Evolutionary conservation across 768 basidiomycete species (phyloP), one percentile per base, ranked within the genome.

Genomic region (Rubroboletus satanas): DNA sequence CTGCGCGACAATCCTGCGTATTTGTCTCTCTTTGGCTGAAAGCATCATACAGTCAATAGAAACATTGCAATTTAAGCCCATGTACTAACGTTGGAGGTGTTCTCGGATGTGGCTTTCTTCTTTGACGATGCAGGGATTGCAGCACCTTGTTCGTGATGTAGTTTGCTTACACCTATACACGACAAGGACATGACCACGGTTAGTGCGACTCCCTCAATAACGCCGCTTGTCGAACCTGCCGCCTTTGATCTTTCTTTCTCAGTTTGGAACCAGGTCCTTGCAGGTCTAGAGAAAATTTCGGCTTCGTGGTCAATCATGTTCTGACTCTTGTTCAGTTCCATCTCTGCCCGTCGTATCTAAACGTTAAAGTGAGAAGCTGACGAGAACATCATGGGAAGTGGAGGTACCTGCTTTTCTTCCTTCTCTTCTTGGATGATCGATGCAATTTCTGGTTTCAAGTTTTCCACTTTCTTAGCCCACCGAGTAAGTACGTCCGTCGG

Each of bases 231-330:
- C 60, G 39, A 58, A 96, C 94, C 87, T 83, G 87, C 83, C 5
- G 93, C 80, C 56, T 81, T 83, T 58, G 78, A 72, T 74, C 90
- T 98, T 63, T 97, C 93, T 69, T 87, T 89, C 53, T 79, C 77
- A 9, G 80, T 84, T 73, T 98, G 97, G 80, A 99, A 99, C 97
- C 97, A 99, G n/a, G 94, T 98, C 62, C 96, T 81, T 17, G 93
- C 93, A 6, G 97, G 97, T 54, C 95, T 79, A 21, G 91, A 87
- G 70, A 84, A 90, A 62, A 99, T 99, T 74, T 98, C 96, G 11
- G 79, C 83, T 71, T 90, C 82, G 59, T 98, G 93, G 68, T 97
- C 88, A 46, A 98, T 83, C 79, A 98, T 84, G 69, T 99, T 99
- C 73, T 96, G 83, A 21, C 94, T 92, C 70, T 98, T 99, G 61